Base-by-base conservation (phyloP, 768 basidiomycete species). In the Tylopilus subfusipes region DNA sequence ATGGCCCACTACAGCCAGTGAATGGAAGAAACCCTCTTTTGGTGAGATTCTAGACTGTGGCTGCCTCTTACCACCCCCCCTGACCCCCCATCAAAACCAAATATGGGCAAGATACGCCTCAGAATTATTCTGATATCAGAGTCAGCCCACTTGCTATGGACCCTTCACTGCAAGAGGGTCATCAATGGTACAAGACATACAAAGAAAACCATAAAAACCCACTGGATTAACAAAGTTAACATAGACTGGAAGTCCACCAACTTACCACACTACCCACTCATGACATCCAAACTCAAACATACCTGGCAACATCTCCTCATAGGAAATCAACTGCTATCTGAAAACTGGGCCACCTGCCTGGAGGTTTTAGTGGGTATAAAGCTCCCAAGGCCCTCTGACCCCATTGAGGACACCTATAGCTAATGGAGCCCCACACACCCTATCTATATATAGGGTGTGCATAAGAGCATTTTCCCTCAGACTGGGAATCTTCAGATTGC, bases 361-460 rank as follows among this genome's bases (percentile, higher is more conserved):
- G 49, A 42, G 39, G 49, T 31, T 50, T 50, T 50, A 50, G 49
- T 50, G 40, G 14, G 27, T 50, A 40, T 50, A 5, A 38, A 2
- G 5, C 49, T 42, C 5, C 12, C 29, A 6, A 50, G 29, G 39
- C 27, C 48, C 48, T 27, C 40, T 42, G 49, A 21, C 2, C 42
- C 49, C 11, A n/a, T n/a, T n/a, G 40, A 22, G 49, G 38, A 21
- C 7, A 49, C 48, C 27, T 2, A n/a, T 14, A 49, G 25, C 1
- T 3, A 1, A 9, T 4, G n/a, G 2, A 25, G 29, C 3, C 47
- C 34, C 47, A 27, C 30, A 48, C n/a, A n/a, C n/a, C n/a, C n/a
- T n/a, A n/a, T n/a, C n/a, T n/a, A n/a, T n/a, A n/a, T n/a, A n/a
- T n/a, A n/a, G 33, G 46, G 33, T 21, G 18, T 48, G 33, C 33